Percentiles rank a stretch among this genome's conserved stretches.
Evolutionary conservation across 2,329 filamentous ascomycete genomes (phyloP).

Genomic region (Apiospora koreana): DNA sequence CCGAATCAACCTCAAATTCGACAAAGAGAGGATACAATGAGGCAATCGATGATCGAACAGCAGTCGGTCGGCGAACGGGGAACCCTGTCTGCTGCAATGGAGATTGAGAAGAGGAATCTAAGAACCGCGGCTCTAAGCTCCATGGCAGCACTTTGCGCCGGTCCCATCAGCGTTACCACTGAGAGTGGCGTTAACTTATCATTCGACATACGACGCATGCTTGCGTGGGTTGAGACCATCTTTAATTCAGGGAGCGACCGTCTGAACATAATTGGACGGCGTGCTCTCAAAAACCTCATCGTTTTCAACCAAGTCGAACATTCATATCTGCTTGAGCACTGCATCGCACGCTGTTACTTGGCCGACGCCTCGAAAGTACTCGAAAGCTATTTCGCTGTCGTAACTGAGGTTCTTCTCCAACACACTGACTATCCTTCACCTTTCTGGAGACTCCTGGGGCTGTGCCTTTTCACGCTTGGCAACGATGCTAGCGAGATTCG

Average conservation of each 20-base stretch:
- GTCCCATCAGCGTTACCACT: conserved; percentile 82
- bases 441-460: conserved; percentile 87
- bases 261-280: conserved; percentile 85
- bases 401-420: conserved; percentile 83
- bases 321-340: conserved; percentile 82
- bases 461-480: conserved; percentile 89
- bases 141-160: conserved; percentile 90
- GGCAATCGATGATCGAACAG: conserved; percentile 79
- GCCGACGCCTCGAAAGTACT: conserved; percentile 79
- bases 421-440: conserved; percentile 79
- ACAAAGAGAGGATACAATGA: conserved; percentile 82
- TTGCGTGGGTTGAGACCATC: conserved; percentile 93
- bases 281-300: conserved; percentile 87
- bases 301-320: conserved; percentile 81
- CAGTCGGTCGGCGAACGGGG: conserved; percentile 75
- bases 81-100: conserved; percentile 84
- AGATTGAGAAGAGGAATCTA: conserved; percentile 94
- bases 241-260: conserved; percentile 91
- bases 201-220: conserved; percentile 90
- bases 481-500: conserved; percentile 88
- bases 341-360: conserved; percentile 87
- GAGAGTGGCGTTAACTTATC: conserved; percentile 85
- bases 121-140: conserved; percentile 88
- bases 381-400: conserved; percentile 93
- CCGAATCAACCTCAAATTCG: conserved; percentile 84